Base-by-base conservation (phyloP, 768 basidiomycete genomes). In the Boletales sp. region DNA sequence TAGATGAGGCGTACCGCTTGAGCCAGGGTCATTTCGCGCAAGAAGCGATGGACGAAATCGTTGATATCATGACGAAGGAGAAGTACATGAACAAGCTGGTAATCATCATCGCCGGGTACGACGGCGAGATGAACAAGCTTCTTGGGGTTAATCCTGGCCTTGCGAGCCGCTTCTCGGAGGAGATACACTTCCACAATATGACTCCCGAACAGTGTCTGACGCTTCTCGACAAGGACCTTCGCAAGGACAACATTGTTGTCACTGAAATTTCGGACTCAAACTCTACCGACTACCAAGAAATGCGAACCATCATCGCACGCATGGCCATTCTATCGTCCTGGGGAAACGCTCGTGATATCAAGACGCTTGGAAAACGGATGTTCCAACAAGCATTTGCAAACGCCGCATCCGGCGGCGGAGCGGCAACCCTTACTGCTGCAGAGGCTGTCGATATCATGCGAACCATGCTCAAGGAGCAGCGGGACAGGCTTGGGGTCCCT, bases 31-130 rank as follows among this genome's bases (percentile, higher is more conserved):
- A 70, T 7, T 88, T 86, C 54, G 83, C 84, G 2, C 76, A 85
- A 58, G 86, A 88, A 58, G 86, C 87, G 11, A 76, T 86, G 35
- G 87, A 88, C 57, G 86, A 88, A 55, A 60, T 88, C n/a, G 86
- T 87, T 6, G 78, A 78, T 6, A 58, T 82, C 13, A 70, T 87
- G 52, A 87, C 86, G 2, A 69, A 83, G 39, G 77, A 81, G 4
- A 69, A 66, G 24, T 87, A 74, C 71, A 73, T 74, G 56, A 70
- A 73, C 15, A 86, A 85, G 59, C 66, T 87, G 21, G 72, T 87
- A 38, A 80, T 87, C 58, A 80, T 87, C 48, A 72, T 87, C 13
- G 86, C 86, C 17, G 86, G 86, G 2, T 87, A 87, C 54, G 83
- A 85, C 55, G 54, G 79, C 7, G 81, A 87, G 43, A 87, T 87